Percentiles rank a stretch among this genome's conserved stretches.
Conservation (phyloP, 83 land plant genomes). For the Picea abies region DNA sequence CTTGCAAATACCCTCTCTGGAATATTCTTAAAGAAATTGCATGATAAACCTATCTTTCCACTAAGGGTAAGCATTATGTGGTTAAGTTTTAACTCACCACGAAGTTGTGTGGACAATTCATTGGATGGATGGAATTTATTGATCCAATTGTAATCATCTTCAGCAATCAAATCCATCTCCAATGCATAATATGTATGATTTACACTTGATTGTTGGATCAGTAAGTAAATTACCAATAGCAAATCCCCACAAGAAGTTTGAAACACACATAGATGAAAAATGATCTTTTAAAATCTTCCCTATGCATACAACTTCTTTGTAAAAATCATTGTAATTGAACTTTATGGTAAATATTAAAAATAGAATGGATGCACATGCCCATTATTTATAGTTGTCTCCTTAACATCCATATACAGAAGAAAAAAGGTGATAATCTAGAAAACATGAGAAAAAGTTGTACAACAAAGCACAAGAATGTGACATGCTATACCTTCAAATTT, state of each 20-base stretch:
- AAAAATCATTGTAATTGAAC: background rate
- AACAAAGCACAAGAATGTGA: background rate
- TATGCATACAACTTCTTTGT: background rate
- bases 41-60: background rate
- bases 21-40: background rate
- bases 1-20: too few species aligned
- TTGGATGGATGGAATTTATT: constrained; percentile 76
- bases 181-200: constrained; percentile 97
- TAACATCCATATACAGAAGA: too few species aligned
- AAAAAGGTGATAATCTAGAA: background rate
- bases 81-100: constrained; percentile 59
- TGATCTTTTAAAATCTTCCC: background rate
- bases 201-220: constrained; percentile 91
- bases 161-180: constrained; percentile 73
- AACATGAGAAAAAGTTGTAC: background rate
- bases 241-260: constrained; percentile 68
- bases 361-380: background rate
- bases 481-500: constrained; percentile 76
- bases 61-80: background rate
- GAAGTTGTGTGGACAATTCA: constrained; percentile 70
- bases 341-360: background rate
- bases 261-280: background rate
- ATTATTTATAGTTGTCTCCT: background rate
- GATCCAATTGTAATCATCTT: constrained; percentile 60
- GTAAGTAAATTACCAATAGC: constrained; percentile 99